Base-by-base conservation (phyloP, 208 protist genomes). In the Leishmania amazonensis region DNA sequence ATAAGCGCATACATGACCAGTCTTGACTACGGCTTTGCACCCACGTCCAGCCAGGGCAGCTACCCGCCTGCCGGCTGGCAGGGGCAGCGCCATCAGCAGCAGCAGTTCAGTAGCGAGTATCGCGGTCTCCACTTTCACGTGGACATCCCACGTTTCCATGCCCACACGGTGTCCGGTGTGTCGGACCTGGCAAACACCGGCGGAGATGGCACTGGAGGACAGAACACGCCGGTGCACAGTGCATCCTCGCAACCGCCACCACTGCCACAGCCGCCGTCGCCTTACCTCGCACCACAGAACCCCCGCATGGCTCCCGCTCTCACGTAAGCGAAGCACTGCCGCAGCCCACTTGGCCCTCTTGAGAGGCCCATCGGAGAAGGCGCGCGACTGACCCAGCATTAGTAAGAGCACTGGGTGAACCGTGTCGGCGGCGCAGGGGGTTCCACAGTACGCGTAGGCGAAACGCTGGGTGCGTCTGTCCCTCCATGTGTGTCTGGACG, bases 1-100 rank as follows among this genome's bases (percentile, higher is more conserved):
- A 70, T 85, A 17, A 79, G 40, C 42, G 38, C 76, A 2, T 88
- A 88, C 75, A 78, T 88, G 78, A 76, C 78, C n/a, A 81, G 82
- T 38, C 81, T 88, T 5, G 85, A 88, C 75, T 88, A 79, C 60
- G 81, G 85, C 53, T 64, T 28, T 8, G 58, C 58, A 1, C 75
- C 81, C 0, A 58, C 68, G 1, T 42, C 70, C 1, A 31, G 35
- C 45, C 53, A 60, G 75, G 68, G 42, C 8, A 53, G 68, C 31
- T 72, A 38, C 31, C 7, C 35, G 4, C 47, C 42, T 0, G 42
- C 40, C 1, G 8, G 53, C n/a, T 42, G 70, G 53, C 51, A 67
- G 2, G 35, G 24, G 35, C 54, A 15, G 57, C 49, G 28, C 17
- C 31, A 62, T 40, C 54, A 76, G 47, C 72, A 62, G 13, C 68